Percentiles rank a stretch among this genome's conserved stretches.
phyloP scores from a whole-genome alignment of 2,329 filamentous ascomycete genomes.

The Botryotinia globosa region DNA sequence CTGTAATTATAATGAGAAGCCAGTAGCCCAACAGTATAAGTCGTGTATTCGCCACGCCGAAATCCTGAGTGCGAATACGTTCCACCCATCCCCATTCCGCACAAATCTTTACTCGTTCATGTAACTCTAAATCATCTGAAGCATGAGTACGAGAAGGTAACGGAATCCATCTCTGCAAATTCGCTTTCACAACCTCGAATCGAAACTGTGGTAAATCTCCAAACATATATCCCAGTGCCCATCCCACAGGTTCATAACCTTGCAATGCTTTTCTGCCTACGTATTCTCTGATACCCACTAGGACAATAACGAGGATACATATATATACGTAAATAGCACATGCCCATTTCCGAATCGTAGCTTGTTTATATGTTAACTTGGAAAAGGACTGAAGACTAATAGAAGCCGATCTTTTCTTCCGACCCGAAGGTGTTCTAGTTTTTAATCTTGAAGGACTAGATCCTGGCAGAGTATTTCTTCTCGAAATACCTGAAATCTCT shows the following conservation, averaged over 20 bases:
- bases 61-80: slow-evolving; percentile 57
- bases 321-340: slow-evolving; percentile 80
- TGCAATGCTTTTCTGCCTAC: slow-evolving; percentile 65
- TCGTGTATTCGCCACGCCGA: slow-evolving; percentile 80
- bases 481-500: slow-evolving; percentile 21
- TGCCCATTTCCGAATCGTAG: slow-evolving; percentile 71
- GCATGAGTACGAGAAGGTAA: slow-evolving; percentile 51
- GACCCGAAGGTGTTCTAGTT: slow-evolving; percentile 56
- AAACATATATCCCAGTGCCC: slow-evolving; percentile 86
- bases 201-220: slow-evolving; percentile 73
- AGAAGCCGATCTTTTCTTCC: slow-evolving; percentile 63
- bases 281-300: slow-evolving; percentile 69
- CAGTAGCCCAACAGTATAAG: slow-evolving; percentile 75
- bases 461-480: slow-evolving; percentile 54
- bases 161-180: slow-evolving; percentile 72
- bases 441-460: slow-evolving; percentile 38
- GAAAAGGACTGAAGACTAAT: slow-evolving; percentile 70
- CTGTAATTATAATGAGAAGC: slow-evolving; percentile 62
- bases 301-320: slow-evolving; percentile 61
- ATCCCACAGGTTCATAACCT: slow-evolving; percentile 80
- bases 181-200: slow-evolving; percentile 64
- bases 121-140: slow-evolving; percentile 20
- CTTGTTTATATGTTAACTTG: slow-evolving; percentile 76
- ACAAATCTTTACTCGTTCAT: slow-evolving; percentile 38
- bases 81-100: slow-evolving; percentile 60